Evolutionary conservation across 495 filamentous ascomycete species (phyloP).

Genomic region (Penicillium arizonense): DNA sequence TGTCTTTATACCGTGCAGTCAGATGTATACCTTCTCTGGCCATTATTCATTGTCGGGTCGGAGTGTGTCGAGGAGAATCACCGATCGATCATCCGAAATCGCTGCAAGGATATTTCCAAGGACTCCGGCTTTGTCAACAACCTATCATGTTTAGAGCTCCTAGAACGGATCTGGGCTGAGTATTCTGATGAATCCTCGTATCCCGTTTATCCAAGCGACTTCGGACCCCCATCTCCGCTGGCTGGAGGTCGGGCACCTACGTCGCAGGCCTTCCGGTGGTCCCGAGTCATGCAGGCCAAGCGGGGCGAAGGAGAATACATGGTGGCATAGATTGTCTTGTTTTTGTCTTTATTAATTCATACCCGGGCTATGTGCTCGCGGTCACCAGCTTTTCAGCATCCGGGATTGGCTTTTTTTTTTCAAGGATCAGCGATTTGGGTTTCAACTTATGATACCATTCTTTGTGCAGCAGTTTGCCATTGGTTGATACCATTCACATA

Average conservation of each 20-base stretch:
- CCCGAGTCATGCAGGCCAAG: slow-evolving; percentile 64
- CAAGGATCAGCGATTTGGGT: slow-evolving; percentile 12
- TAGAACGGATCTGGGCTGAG: slow-evolving; percentile 80
- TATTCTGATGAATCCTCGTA: slow-evolving; percentile 30
- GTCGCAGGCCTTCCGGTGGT: slow-evolving; percentile 68
- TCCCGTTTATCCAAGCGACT: slow-evolving; percentile 16
- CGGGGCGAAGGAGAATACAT: slow-evolving; percentile 82
- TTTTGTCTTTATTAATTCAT: not conserved
- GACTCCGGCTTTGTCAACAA: slow-evolving; percentile 93
- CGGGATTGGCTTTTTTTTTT: slow-evolving; percentile 5
- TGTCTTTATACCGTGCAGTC: slow-evolving; percentile 77
- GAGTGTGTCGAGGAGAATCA: slow-evolving; percentile 85
- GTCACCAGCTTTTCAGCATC: slow-evolving; percentile 3
- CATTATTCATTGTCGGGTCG: slow-evolving; percentile 85
- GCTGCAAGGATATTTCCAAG: slow-evolving; percentile 81
- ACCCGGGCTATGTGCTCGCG: not conserved
- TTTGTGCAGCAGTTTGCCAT: slow-evolving; percentile 3
- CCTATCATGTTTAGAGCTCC: slow-evolving; percentile 75
- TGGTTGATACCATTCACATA: not conserved
- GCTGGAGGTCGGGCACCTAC: slow-evolving; percentile 16
- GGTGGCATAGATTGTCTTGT: slow-evolving; percentile 56
- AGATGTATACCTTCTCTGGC: slow-evolving; percentile 93
- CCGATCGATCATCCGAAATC: slow-evolving; percentile 69
- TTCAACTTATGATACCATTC: slow-evolving; percentile 22
- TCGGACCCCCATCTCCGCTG: slow-evolving; percentile 17